Conservation (phyloP, 768 basidiomycete species). For the Russula sp. region DNA sequence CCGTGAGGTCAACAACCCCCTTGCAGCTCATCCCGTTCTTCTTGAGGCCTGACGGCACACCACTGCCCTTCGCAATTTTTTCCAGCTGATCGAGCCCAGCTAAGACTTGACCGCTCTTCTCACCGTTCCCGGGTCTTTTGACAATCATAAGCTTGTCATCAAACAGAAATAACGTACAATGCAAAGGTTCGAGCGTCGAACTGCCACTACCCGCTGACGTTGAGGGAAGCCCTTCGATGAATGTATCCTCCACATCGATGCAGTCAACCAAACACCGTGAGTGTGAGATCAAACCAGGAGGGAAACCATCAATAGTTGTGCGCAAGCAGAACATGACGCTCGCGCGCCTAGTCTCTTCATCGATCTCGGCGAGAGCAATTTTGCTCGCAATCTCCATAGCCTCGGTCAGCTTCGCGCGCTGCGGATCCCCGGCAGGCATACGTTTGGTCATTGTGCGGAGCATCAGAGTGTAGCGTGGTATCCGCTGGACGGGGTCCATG, state of each 20-base stretch:
- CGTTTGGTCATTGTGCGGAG: slow-evolving; percentile 91
- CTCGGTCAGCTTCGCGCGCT: slow-evolving; percentile 71
- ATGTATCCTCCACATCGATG: slow-evolving; percentile 85
- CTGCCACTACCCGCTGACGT: slow-evolving; percentile 36
- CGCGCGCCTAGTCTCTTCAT: slow-evolving; percentile 86
- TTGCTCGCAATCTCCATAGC: slow-evolving; percentile 84
- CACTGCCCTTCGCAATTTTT: slow-evolving; percentile 55
- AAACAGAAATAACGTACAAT: slow-evolving; percentile 89
- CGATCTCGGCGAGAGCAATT: slow-evolving; percentile 88
- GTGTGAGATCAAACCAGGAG: slow-evolving; percentile 83
- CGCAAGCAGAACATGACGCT: slow-evolving; percentile 83
- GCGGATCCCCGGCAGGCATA: slow-evolving; percentile 73
- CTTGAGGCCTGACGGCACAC: slow-evolving; percentile 58
- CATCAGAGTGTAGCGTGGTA: slow-evolving; percentile 89
- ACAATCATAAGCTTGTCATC: slow-evolving; percentile 90
- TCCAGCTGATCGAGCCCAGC: slow-evolving; percentile 78
- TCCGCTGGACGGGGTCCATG: slow-evolving; percentile 95
- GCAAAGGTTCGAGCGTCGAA: slow-evolving; percentile 44
- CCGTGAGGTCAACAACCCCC: slow-evolving; percentile 79
- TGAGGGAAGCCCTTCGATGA: slow-evolving; percentile 49
- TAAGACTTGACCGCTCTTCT: slow-evolving; percentile 64
- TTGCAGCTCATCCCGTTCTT: slow-evolving; percentile 80
- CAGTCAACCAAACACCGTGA: slow-evolving; percentile 85
- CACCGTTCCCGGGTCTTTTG: slow-evolving; percentile 74
- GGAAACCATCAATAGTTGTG: slow-evolving; percentile 84